Evolutionary conservation across 306 rosid species (phyloP).

Genomic region (Begonia masoniana): DNA sequence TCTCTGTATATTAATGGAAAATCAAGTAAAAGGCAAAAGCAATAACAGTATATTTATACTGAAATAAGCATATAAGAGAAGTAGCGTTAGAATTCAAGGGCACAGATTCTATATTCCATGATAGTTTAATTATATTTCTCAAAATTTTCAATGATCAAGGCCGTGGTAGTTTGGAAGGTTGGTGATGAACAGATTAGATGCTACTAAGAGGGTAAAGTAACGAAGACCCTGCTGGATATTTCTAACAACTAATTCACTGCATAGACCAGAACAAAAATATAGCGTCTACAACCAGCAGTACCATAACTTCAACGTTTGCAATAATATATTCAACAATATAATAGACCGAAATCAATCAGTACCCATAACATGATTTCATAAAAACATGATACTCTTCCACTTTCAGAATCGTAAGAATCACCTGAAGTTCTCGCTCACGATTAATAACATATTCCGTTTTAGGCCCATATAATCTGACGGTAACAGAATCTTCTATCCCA

Average conservation of each 20-base stretch:
- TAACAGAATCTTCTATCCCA: conserved; percentile 26
- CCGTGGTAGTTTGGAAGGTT: not conserved
- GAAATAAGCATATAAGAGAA: no score
- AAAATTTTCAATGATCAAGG: conserved; percentile 2
- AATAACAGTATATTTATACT: not conserved
- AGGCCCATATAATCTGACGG: conserved; percentile 77
- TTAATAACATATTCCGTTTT: conserved; percentile 79
- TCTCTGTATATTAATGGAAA: conserved; percentile 9
- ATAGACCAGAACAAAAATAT: no score
- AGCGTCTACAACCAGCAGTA: no score
- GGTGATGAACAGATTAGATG: no score
- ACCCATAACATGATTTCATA: no score
- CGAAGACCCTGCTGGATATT: no score
- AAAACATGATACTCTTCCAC: not conserved
- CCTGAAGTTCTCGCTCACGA: conserved; percentile 84
- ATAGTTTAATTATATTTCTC: not conserved
- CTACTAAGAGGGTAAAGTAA: no score
- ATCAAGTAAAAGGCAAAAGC: conserved; percentile 11
- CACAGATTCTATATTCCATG: not conserved
- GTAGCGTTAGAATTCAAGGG: not conserved
- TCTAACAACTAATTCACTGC: no score
- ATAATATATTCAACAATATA: not conserved
- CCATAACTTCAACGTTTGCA: no score
- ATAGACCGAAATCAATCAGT: not conserved
- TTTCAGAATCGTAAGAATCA: conserved; percentile 14